Evolutionary conservation across 2,329 filamentous ascomycete genomes (phyloP), one percentile per base, ranked within the genome.

Genomic region (Sclerotinia borealis): DNA sequence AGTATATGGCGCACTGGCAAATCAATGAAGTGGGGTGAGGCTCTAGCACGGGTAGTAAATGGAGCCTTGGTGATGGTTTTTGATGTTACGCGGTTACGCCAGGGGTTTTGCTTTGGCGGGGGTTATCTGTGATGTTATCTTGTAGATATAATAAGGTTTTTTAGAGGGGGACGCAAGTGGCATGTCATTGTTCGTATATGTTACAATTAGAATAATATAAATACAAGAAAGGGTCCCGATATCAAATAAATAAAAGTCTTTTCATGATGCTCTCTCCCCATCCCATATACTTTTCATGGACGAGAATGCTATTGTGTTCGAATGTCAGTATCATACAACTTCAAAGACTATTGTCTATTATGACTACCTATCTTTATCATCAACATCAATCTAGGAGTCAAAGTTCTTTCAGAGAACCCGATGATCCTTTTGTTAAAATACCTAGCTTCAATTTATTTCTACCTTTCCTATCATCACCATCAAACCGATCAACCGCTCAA

Each of bases 1-100:
- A 51, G n/a, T 51, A 31, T 36, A 39, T 29, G 36, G 22, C 22
- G 22, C 17, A 19, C n/a, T 29, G 15, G n/a, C n/a, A n/a, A n/a
- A n/a, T n/a, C 29, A n/a, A 27, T 39, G 51, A 39, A 54, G 51
- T 54, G 51, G 51, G 51, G 51, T 54, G 51, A 54, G 36, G 15
- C 15, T 54, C 25, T 29, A 11, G 31, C 10, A n/a, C n/a, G n/a
- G 49, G 37, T 52, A 36, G 19, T 51, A 29, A 34, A 51, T 51
- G 48, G 48, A 51, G 29, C 48, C 34, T 31, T 34, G 48, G 29
- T 29, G 29, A n/a, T 9, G 47, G n/a, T n/a, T n/a, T 51, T 25
- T 36, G 49, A 37, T 17, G n/a, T 13, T 50, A 50, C 29, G n/a
- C 34, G 4, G n/a, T 37, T n/a, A 36, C n/a, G n/a, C n/a, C n/a